These are phyloP conservation scores for Ascochyta pisi DNA, from an alignment of 2,329 filamentous ascomycete species.

Conservation along the genomic window DNA sequence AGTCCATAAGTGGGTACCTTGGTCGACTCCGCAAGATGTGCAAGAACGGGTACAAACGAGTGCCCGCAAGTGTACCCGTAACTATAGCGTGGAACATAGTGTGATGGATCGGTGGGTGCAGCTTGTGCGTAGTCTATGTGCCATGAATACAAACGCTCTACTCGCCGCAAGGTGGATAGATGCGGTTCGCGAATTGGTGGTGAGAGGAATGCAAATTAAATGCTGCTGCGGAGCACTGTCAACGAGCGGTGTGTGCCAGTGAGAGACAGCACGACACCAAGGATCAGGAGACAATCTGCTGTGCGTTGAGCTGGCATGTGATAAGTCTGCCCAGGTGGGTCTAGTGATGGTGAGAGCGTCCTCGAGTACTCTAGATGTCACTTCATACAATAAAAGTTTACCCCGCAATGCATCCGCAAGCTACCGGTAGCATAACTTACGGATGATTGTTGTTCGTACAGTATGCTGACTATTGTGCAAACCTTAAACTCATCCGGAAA, in stretches of 20 bases:
- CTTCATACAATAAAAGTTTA: neutral
- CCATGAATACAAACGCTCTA: constrained; percentile 9
- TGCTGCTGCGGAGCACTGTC: neutral
- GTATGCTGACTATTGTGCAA: neutral
- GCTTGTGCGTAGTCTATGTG: constrained; percentile 5
- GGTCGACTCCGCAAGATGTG: constrained; percentile 13
- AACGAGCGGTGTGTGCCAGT: neutral
- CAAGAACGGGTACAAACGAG: constrained; percentile 14
- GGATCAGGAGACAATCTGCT: neutral
- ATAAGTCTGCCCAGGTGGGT: too few species aligned
- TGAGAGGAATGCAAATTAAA: neutral
- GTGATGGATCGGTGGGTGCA: constrained; percentile 9
- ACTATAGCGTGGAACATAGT: constrained; percentile 12
- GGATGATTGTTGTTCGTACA: neutral
- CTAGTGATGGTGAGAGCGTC: too few species aligned
- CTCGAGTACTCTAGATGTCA: too few species aligned
- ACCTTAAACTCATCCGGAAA: neutral
- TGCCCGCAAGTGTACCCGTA: constrained; percentile 12
- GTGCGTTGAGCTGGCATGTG: too few species aligned
- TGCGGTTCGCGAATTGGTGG: neutral
- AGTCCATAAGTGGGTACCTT: constrained; percentile 4
- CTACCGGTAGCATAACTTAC: neutral
- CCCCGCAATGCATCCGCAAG: neutral
- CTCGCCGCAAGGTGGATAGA: neutral
- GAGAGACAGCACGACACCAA: neutral